These are phyloP conservation scores for Dictyostelium purpureum DNA, from an alignment of 78 protist genomes.

Conservation along the genomic window DNA sequence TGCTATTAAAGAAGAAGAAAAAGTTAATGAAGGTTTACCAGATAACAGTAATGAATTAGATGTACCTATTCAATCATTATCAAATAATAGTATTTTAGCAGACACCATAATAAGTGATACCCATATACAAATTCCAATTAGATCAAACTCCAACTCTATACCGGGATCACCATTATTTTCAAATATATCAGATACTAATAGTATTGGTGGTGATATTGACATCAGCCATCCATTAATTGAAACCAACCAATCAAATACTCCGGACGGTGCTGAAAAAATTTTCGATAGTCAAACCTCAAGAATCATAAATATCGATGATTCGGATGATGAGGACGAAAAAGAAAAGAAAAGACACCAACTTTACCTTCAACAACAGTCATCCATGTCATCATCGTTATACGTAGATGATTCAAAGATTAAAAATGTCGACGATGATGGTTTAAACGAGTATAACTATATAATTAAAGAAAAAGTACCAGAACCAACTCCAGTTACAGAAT, in stretches of 20 bases:
- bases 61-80: neutral
- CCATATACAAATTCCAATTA: too few relatives aligned
- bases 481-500: neutral
- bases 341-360: too few relatives aligned
- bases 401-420: too few relatives aligned
- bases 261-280: neutral
- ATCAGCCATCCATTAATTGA: too few relatives aligned
- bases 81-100: too few relatives aligned
- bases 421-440: neutral
- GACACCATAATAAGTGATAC: too few relatives aligned
- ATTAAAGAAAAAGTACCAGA: too few relatives aligned
- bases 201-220: neutral
- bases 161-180: neutral
- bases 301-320: neutral
- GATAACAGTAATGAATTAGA: neutral
- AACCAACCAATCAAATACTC: neutral
- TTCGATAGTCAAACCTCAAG: neutral
- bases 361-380: too few relatives aligned
- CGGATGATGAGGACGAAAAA: slow-evolving; percentile 2
- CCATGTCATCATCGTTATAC: too few relatives aligned
- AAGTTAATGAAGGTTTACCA: too few relatives aligned
- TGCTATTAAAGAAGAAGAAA: neutral
- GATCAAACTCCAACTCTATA: too few relatives aligned
- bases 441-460: too few relatives aligned
- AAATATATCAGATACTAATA: neutral